Evolutionary conservation across 345 rosid genomes (phyloP), one percentile per base, ranked within the genome.

Genomic region (Rhodamnia rubescens): DNA sequence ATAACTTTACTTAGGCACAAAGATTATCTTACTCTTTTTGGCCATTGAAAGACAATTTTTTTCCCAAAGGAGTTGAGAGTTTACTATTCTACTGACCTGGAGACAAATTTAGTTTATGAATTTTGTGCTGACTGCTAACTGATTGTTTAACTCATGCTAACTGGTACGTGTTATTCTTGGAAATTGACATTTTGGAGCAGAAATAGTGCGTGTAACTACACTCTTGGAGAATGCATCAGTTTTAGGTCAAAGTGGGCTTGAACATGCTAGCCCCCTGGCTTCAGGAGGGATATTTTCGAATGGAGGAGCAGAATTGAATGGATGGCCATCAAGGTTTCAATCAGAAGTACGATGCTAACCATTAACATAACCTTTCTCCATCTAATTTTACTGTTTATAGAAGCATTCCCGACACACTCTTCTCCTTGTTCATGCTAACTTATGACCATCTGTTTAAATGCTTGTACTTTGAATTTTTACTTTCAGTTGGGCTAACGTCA

Each of bases 281-380:
- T 91, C 97, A 59, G 96, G 98, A 95, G 96, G 99, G 91, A 92
- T 92, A 74, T 94, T 91, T 92, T 95, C 96, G 90, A 96, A 97
- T 90, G 94, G 98, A 94, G 96, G 96, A 94, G 96, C 92, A n/a
- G 95, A 96, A 90, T 83, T 92, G 96, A 95, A 92, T 75, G 93
- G 96, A 92, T 94, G 98, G 98, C 90, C 98, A 83, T 92, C 99
- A 85, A 97, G 93, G 64, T 95, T 96, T 92, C 98, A 95, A 92
- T 95, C 99, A 92, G 99, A 97, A 94, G 99, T 96, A 97, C 88
- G 98, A 93, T 95, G 92, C 98, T 97, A 95, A 95, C 95, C 92
- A 91, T 95, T 97, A 95, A 97, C 99, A 94, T 94, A 95, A 97
- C 98, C 94, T 89, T 90, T 90, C 88, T 89, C 87, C 88, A 86